phyloP scores from a whole-genome alignment of 2,329 filamentous ascomycete species.

The Aureobasidium sp. region DNA sequence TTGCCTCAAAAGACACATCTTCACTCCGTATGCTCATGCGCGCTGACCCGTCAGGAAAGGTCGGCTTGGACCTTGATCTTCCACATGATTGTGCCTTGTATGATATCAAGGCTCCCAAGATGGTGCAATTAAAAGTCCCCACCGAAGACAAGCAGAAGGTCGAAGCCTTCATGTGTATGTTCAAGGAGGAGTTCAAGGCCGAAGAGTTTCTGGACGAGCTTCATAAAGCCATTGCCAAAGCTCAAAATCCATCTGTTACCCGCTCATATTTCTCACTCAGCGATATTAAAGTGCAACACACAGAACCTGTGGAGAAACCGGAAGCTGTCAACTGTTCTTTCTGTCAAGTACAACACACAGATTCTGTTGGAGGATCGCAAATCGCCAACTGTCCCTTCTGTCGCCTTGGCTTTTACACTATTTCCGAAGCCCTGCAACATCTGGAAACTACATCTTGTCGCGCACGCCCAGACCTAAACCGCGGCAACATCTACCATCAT shows the following conservation, averaged over 20 bases:
- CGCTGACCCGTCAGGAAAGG: constrained; percentile 62
- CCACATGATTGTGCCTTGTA: constrained; percentile 49
- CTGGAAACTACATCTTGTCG: background rate
- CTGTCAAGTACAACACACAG: background rate
- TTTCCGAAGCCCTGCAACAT: background rate
- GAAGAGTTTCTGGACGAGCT: constrained; percentile 39
- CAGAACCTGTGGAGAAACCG: background rate
- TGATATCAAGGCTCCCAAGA: constrained; percentile 32
- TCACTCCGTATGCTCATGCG: constrained; percentile 58
- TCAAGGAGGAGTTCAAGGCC: constrained; percentile 50
- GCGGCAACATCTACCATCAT: background rate
- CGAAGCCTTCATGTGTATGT: constrained; percentile 63
- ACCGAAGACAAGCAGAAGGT: constrained; percentile 48
- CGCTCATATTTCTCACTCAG: background rate
- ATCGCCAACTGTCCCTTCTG: background rate
- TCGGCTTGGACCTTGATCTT: constrained; percentile 63
- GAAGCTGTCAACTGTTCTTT: background rate
- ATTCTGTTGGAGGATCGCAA: background rate
- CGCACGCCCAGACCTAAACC: background rate
- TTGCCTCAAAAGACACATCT: constrained; percentile 65
- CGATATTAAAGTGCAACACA: background rate
- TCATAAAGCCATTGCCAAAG: constrained; percentile 36
- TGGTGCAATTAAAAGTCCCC: constrained; percentile 39
- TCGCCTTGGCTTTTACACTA: background rate
- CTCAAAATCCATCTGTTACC: background rate